Evolutionary conservation across 2,329 filamentous ascomycete species (phyloP).

Genomic region (Aspergillus bombycis): DNA sequence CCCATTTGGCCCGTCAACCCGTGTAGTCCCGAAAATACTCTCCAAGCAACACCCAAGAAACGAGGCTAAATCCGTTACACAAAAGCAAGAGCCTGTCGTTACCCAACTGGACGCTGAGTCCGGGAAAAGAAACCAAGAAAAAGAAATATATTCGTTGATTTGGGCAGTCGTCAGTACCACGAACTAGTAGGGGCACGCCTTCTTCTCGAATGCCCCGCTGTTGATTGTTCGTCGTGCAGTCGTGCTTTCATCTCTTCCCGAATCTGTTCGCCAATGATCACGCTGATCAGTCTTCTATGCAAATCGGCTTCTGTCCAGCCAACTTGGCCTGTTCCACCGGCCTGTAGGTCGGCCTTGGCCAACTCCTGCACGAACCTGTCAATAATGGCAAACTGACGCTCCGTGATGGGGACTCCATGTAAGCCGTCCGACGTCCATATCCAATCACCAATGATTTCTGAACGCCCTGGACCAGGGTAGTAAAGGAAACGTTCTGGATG

Average conservation of each 20-base stretch:
- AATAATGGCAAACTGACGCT: conserved; percentile 47
- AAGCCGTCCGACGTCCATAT: conserved; percentile 47
- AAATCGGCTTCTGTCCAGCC: conserved; percentile 51
- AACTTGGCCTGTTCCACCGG: conserved; percentile 41
- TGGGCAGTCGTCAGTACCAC: conserved; percentile 28
- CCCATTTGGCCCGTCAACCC: conserved; percentile 20
- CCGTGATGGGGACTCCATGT: conserved; percentile 45
- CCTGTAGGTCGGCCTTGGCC: conserved; percentile 36
- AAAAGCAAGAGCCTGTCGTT: not conserved
- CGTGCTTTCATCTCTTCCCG: conserved; percentile 43
- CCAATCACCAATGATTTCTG: conserved; percentile 46
- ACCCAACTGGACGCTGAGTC: not conserved
- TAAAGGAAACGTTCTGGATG: conserved; percentile 44
- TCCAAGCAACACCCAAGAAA: conserved; percentile 16
- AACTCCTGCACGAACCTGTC: conserved; percentile 45
- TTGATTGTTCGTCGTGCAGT: conserved; percentile 18
- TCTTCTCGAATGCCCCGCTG: conserved; percentile 4
- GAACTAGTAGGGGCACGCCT: conserved; percentile 29
- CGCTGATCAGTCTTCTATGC: conserved; percentile 47
- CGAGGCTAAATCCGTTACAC: conserved; percentile 20
- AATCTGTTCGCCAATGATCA: conserved; percentile 52
- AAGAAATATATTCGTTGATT: conserved; percentile 6
- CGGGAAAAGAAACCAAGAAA: not conserved
- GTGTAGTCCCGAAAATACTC: conserved; percentile 14
- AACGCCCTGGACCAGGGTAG: conserved; percentile 36